These are phyloP conservation scores for Golubevia pallescens DNA, from an alignment of 1,284 basidiomycete genomes.

Conservation along the genomic window DNA sequence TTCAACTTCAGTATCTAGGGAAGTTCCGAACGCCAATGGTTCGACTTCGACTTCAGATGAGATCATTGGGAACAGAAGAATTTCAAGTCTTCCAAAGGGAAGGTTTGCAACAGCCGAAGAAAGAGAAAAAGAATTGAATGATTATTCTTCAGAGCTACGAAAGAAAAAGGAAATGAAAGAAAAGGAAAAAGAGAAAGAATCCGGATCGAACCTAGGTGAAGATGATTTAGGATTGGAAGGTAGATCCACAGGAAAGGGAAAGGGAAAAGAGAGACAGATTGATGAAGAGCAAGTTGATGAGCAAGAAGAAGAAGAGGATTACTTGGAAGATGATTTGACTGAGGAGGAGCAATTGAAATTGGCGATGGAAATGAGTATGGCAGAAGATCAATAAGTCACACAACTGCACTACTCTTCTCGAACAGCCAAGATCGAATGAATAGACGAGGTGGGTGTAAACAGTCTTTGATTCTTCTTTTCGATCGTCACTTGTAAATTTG, in stretches of 20 bases:
- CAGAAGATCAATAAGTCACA: background rate
- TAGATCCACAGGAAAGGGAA: background rate
- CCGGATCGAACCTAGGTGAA: too few relatives aligned
- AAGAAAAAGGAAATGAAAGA: background rate
- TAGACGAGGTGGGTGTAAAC: too few relatives aligned
- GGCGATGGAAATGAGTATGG: slow-evolving; percentile 34
- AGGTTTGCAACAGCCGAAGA: background rate
- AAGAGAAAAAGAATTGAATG: too few relatives aligned
- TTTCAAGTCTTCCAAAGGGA: background rate
- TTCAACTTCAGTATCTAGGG: background rate
- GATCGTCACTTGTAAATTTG: too few relatives aligned
- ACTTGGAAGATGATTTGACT: slow-evolving; percentile 9
- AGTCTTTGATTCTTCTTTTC: too few relatives aligned
- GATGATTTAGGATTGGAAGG: background rate
- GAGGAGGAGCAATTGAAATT: slow-evolving; percentile 44
- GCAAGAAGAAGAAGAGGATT: slow-evolving; percentile 11
- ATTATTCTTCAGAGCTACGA: too few relatives aligned
- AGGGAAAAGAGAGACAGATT: background rate
- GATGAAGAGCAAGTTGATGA: background rate
- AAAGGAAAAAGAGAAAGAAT: background rate
- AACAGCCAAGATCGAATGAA: background rate
- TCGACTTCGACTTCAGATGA: background rate
- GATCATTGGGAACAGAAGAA: background rate
- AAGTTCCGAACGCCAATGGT: too few relatives aligned
- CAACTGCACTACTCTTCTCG: background rate